phyloP scores from a whole-genome alignment of 139 green algal species.

The Chlamydomonas sphaeroides region DNA sequence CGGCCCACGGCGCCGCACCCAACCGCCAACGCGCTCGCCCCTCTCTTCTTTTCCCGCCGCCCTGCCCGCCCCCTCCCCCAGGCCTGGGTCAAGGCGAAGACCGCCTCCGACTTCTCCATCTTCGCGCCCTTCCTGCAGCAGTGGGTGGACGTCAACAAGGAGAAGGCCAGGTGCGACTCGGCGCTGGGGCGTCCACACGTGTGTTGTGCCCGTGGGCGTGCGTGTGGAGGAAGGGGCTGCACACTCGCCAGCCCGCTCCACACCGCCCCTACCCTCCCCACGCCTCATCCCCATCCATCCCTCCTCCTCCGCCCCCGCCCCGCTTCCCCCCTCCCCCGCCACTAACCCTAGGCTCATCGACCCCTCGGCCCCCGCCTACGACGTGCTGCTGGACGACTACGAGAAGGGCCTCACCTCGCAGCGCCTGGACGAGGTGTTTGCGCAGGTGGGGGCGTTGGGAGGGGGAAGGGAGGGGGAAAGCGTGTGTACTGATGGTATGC shows the following conservation, averaged over 20 bases:
- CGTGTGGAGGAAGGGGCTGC: too few relatives aligned
- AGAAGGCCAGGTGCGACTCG: constrained; percentile 58
- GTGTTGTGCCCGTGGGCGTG: too few relatives aligned
- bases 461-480: too few relatives aligned
- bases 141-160: constrained; percentile 75
- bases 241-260: too few relatives aligned
- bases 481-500: too few relatives aligned
- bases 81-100: constrained; percentile 83
- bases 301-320: background rate
- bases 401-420: constrained; percentile 83
- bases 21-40: too few relatives aligned
- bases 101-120: constrained; percentile 75
- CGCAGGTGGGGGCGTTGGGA: constrained; percentile 49
- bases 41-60: too few relatives aligned
- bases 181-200: too few relatives aligned
- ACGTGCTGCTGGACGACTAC: constrained; percentile 87
- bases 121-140: constrained; percentile 88
- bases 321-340: too few relatives aligned
- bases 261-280: background rate
- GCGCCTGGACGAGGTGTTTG: constrained; percentile 88
- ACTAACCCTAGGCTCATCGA: constrained; percentile 36
- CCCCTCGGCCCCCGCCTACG: constrained; percentile 16
- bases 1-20: too few relatives aligned
- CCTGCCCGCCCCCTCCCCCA: constrained; percentile 35
- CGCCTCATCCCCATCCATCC: background rate